Evolutionary conservation across 257 asterid genomes (phyloP), one percentile per base, ranked within the genome.

Genomic region (Craterostigma plantagineum): DNA sequence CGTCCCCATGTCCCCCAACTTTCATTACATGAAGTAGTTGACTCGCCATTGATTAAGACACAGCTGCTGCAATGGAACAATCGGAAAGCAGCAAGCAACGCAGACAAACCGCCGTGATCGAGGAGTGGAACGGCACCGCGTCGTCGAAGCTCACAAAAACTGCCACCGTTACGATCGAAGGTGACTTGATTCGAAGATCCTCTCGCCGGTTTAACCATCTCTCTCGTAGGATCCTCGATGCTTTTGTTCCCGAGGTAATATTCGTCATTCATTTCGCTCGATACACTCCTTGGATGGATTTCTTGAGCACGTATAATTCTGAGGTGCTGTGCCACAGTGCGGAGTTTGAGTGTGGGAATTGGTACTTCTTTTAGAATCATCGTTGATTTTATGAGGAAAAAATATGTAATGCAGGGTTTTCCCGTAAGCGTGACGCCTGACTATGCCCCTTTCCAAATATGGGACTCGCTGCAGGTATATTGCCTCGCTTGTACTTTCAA

Each of bases 101-200:
- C 30, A 23, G 11, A 23, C 51, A 5, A 34, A 53, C 43, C 43
- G 54, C 72, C 51, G 72, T 76, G 56, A 58, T 83, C 34, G 98
- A 83, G 76, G 98, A 90, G 67, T 90, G 98, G 98, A 79, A 83
- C 66, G 95, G 98, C 52, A 68, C 79, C 49, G 69, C 73, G 43
- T 68, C 92, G 9, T 52, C 92, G 10, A 70, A 74, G 54, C 83
- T 79, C 9, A 68, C 75, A 0, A 87, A 76, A 52, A 82, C 95
- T 1, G 93, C 93, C 45, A 71, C 91, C 46, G 63, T 87, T 43
- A 66, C 83, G 0, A 46, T 70, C 35, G 34, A 71, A 36, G 69
- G 67, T 18, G 57, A 51, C 37, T 61, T 73, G 23, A 68, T 87
- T 16, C 58, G 46, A 44, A 72, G 61, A 42, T 76, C 87, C 15